Conservation (phyloP, 2,329 filamentous ascomycete species). For the Hypoxylon sp. region DNA sequence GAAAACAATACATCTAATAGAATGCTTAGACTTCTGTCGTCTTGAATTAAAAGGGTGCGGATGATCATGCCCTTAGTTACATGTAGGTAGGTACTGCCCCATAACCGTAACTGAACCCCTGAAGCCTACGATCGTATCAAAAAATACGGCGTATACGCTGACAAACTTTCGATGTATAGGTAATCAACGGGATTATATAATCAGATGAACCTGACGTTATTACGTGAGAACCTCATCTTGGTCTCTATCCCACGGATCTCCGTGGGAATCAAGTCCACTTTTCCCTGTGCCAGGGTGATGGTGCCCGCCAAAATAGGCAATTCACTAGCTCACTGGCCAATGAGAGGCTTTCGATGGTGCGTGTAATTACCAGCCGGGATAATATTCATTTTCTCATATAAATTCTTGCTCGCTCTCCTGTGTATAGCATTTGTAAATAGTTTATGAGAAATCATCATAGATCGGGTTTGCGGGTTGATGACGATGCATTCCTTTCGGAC, state of each 20-base stretch:
- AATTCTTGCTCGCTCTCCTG: neutral
- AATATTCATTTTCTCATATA: conserved; percentile 1
- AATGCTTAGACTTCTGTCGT: neutral
- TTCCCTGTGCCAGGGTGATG: neutral
- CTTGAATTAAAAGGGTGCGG: neutral
- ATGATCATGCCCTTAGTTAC: neutral
- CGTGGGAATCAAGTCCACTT: neutral
- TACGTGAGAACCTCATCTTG: neutral
- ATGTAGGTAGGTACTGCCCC: neutral
- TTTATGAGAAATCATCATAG: too few relatives aligned
- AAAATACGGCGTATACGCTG: neutral
- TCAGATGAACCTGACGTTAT: neutral
- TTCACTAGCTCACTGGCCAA: conserved; percentile 9
- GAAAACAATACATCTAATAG: neutral
- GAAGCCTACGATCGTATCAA: neutral
- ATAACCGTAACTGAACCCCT: neutral
- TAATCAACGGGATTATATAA: neutral
- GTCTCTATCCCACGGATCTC: conserved; percentile 1
- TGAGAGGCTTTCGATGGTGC: neutral
- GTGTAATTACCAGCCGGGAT: neutral
- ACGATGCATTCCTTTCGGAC: conserved; percentile 2
- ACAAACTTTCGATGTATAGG: neutral
- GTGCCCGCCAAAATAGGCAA: conserved; percentile 19
- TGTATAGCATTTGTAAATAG: neutral
- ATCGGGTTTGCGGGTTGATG: too few relatives aligned